These are phyloP conservation scores for Mimosa bimucronata DNA, from an alignment of 306 rosid genomes.

Conservation along the genomic window DNA sequence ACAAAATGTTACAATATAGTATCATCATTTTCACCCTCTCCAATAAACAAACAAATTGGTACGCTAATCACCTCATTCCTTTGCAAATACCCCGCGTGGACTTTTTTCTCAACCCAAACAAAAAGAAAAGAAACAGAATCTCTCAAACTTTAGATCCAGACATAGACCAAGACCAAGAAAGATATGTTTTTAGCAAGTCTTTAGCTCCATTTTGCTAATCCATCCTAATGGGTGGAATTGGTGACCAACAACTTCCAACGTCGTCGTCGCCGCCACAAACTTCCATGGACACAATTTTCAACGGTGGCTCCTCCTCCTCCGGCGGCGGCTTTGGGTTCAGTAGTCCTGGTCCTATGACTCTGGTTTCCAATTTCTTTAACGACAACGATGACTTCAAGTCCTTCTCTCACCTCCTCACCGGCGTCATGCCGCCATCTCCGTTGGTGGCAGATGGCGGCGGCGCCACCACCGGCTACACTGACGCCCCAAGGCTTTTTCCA, in stretches of 20 bases:
- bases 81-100: slow-evolving; percentile 50
- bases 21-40: neutral
- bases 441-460: slow-evolving; percentile 32
- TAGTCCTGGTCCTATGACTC: slow-evolving; percentile 87
- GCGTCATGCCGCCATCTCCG: slow-evolving; percentile 61
- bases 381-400: slow-evolving; percentile 72
- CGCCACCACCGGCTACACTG: slow-evolving; percentile 40
- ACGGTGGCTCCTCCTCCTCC: slow-evolving; percentile 33
- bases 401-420: slow-evolving; percentile 82
- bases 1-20: neutral
- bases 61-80: neutral
- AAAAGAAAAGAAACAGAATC: neutral
- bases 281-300: slow-evolving; percentile 55
- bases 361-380: slow-evolving; percentile 70
- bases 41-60: neutral
- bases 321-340: slow-evolving; percentile 41
- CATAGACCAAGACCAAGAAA: neutral
- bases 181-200: neutral
- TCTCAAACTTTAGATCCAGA: slow-evolving; percentile 52
- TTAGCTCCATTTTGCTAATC: neutral
- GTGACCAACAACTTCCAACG: slow-evolving; percentile 27
- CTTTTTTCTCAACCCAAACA: neutral
- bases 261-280: slow-evolving; percentile 44
- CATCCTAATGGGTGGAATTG: slow-evolving; percentile 52
- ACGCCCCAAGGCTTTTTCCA: slow-evolving; percentile 56